These are phyloP conservation scores for Stramenopiles sp. DNA, from an alignment of 352 stramenopile genomes.

Conservation along the genomic window DNA sequence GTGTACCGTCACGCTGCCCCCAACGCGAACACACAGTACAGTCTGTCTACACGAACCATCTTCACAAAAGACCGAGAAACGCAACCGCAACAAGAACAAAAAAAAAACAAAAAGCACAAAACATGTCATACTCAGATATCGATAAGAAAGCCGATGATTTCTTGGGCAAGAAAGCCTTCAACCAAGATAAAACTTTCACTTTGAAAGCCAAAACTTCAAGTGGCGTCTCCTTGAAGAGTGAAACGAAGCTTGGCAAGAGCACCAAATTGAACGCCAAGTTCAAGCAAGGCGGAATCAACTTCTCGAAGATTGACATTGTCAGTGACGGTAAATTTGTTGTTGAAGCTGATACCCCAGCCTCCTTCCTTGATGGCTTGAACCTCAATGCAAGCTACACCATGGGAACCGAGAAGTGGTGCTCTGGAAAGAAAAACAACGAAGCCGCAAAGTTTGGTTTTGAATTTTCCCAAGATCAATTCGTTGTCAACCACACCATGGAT, in stretches of 20 bases:
- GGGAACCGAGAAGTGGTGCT: constrained; percentile 5
- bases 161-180: not conserved
- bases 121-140: constrained; percentile 11
- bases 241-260: not conserved
- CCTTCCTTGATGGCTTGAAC: not conserved
- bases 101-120: not conserved
- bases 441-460: not conserved
- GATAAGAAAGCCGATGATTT: not conserved
- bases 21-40: not conserved
- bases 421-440: not conserved
- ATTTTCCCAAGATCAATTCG: not conserved
- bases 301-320: constrained; percentile 5
- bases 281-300: constrained; percentile 1
- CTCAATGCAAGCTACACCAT: not conserved
- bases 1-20: too few relatives aligned
- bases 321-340: constrained; percentile 1
- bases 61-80: not conserved
- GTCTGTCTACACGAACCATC: not conserved
- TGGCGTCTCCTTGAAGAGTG: not conserved
- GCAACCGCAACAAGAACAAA: not conserved
- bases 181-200: not conserved
- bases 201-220: not conserved
- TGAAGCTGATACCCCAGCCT: not conserved
- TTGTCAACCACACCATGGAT: not conserved
- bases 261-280: constrained; percentile 9